These are phyloP conservation scores for Peniophora sp. DNA, from an alignment of 1,284 basidiomycete genomes.

Conservation along the genomic window DNA sequence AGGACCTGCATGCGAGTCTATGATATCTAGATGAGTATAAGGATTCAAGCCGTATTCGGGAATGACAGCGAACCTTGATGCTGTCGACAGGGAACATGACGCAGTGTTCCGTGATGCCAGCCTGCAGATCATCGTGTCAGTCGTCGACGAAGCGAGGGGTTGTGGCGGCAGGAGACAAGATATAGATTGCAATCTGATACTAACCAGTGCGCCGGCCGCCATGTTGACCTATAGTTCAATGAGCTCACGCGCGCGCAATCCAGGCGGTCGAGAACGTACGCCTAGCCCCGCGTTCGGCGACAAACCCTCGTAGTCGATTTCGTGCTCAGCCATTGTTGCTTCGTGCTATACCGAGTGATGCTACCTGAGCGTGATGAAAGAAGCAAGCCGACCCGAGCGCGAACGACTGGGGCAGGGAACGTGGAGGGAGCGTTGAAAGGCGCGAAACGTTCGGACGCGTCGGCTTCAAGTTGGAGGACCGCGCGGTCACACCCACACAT, in stretches of 20 bases:
- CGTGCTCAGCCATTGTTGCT: slow-evolving; percentile 26
- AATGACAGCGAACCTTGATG: slow-evolving; percentile 71
- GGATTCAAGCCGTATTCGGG: neutral
- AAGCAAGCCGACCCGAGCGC: neutral
- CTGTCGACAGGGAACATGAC: slow-evolving; percentile 99
- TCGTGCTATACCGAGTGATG: neutral
- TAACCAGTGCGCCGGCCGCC: slow-evolving; percentile 91
- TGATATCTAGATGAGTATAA: slow-evolving; percentile 1
- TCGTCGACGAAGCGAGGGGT: neutral
- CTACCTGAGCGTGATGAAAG: neutral
- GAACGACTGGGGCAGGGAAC: slow-evolving; percentile 1
- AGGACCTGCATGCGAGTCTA: slow-evolving; percentile 99
- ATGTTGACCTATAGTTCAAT: slow-evolving; percentile 74
- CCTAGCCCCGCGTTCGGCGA: slow-evolving; percentile 69
- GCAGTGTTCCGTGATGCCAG: slow-evolving; percentile 97
- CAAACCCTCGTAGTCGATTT: slow-evolving; percentile 72
- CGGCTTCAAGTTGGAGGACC: neutral
- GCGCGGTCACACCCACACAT: neutral
- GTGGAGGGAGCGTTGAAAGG: slow-evolving; percentile 1
- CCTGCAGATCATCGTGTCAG: slow-evolving; percentile 37
- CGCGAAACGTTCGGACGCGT: neutral
- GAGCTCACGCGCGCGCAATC: neutral
- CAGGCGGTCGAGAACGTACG: slow-evolving; percentile 26
- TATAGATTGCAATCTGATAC: slow-evolving; percentile 22
- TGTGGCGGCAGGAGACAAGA: neutral